Percentiles rank a stretch among this genome's conserved stretches.
phyloP scores from a whole-genome alignment of 1,139 yeast species.

The Geotrichum carabidarum region DNA sequence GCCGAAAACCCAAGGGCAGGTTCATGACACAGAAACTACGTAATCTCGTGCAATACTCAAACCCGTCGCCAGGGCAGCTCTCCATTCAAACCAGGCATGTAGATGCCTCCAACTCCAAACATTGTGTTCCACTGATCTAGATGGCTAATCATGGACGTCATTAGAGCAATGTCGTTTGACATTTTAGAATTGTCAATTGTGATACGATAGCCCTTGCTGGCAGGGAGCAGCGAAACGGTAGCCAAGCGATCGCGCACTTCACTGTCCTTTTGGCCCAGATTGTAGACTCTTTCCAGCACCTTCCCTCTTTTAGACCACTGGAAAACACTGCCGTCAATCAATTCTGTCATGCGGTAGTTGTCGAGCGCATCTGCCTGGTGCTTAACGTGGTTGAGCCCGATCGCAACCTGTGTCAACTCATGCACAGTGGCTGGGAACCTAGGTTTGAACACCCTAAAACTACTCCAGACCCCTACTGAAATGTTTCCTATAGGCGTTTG shows the following conservation, averaged over 20 bases:
- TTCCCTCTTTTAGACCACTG: conserved; percentile 63
- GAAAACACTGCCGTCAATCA: conserved; percentile 54
- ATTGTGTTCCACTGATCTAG: conserved; percentile 65
- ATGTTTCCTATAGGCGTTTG: conserved; percentile 54
- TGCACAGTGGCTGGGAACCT: conserved; percentile 36
- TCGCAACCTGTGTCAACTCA: conserved; percentile 38
- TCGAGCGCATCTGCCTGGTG: conserved; percentile 61
- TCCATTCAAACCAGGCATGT: conserved; percentile 48
- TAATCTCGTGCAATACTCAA: conserved; percentile 24
- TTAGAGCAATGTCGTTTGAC: conserved; percentile 51
- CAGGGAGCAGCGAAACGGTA: conserved; percentile 27
- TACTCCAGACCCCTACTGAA: conserved; percentile 57
- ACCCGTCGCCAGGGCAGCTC: conserved; percentile 60
- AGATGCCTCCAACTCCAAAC: conserved; percentile 57
- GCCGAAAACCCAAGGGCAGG: not conserved
- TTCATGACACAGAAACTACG: no score
- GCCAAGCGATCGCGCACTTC: conserved; percentile 54
- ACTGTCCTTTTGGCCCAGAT: conserved; percentile 56
- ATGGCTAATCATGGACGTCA: conserved; percentile 55
- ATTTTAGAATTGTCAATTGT: conserved; percentile 51
- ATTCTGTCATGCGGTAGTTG: conserved; percentile 52
- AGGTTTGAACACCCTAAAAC: conserved; percentile 48
- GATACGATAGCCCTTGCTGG: conserved; percentile 49
- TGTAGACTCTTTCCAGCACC: conserved; percentile 52
- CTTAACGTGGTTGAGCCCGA: conserved; percentile 60